Evolutionary conservation across 2,329 filamentous ascomycete species (phyloP).

Genomic region (Cladobotryum protrusum): DNA sequence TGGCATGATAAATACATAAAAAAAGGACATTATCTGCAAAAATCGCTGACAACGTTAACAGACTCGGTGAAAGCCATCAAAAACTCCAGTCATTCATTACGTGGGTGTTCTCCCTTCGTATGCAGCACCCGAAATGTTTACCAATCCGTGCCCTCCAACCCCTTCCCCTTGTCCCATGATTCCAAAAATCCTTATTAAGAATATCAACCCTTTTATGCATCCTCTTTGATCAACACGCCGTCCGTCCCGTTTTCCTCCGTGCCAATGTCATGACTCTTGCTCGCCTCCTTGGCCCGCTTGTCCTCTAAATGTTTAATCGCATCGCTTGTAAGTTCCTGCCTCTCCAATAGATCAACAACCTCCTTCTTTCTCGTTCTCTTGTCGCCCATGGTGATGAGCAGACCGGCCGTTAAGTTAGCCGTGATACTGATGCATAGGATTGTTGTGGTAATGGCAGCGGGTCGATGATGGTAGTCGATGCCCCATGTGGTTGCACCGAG

Average conservation of each 20-base stretch:
- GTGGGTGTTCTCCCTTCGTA: no score
- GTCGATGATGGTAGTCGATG: conserved; percentile 64
- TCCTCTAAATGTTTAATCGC: conserved; percentile 43
- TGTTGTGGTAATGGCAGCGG: conserved; percentile 68
- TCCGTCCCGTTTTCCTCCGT: neutral
- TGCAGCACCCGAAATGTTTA: no score
- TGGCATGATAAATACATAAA: no score
- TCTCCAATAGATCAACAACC: conserved; percentile 67
- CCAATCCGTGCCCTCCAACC: no score
- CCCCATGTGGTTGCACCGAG: conserved; percentile 74
- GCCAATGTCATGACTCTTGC: conserved; percentile 7
- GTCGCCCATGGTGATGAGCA: conserved; percentile 72
- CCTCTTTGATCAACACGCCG: conserved; percentile 2
- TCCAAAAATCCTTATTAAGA: no score
- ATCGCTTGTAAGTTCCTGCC: conserved; percentile 65
- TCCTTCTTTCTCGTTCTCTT: conserved; percentile 78
- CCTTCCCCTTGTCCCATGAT: no score
- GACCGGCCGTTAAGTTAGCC: conserved; percentile 68
- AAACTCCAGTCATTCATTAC: no score
- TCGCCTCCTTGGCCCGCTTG: conserved; percentile 10
- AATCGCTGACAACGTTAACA: no score
- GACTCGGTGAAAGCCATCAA: no score
- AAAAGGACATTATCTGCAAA: no score
- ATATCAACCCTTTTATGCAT: neutral
- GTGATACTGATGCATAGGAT: conserved; percentile 75